Evolutionary conservation across 768 basidiomycete genomes (phyloP).

Genomic region (Tylopilus rubrobrunneus): DNA sequence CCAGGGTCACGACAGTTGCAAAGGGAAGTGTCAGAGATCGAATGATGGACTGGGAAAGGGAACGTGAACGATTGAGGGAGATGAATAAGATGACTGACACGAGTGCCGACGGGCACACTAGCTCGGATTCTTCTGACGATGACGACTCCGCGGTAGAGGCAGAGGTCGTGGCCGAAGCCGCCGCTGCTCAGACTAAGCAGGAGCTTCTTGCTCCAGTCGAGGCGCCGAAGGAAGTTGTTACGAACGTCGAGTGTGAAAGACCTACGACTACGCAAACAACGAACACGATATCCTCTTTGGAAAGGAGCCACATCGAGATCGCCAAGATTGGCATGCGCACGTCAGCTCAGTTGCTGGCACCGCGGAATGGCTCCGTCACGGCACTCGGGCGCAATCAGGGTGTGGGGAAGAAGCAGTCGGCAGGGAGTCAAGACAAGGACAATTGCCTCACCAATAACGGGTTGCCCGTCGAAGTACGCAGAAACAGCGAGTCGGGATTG

Average conservation of each 20-base stretch:
- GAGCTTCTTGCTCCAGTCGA: conserved; percentile 2
- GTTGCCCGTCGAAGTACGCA: conserved; percentile 22
- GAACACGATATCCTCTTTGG: conserved; percentile 19
- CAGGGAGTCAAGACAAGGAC: conserved; percentile 4
- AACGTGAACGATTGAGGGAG: conserved; percentile 65
- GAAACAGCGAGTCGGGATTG: conserved; percentile 38
- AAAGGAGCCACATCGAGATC: conserved; percentile 28
- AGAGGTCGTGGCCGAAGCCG: conserved; percentile 23
- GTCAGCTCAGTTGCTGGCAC: conserved; percentile 26
- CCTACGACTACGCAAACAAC: conserved; percentile 9
- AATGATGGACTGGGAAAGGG: conserved; percentile 74
- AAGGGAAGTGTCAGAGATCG: conserved; percentile 48
- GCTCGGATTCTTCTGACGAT: conserved; percentile 23
- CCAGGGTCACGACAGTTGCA: conserved; percentile 13
- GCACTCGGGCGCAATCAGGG: conserved; percentile 12
- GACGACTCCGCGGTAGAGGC: conserved; percentile 25
- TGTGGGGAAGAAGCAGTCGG: conserved; percentile 6
- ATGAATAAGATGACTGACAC: conserved; percentile 60
- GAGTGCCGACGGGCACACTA: conserved; percentile 39
- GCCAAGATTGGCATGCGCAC: conserved; percentile 28
- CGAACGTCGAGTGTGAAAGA: conserved; percentile 2
- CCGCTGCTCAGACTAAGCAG: conserved; percentile 6
- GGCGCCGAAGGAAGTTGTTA: neutral
- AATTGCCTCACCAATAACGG: conserved; percentile 19
- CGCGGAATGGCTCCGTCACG: conserved; percentile 22